These are phyloP conservation scores for Aspergillus clavatus DNA, from an alignment of 2,329 filamentous ascomycete genomes.

Conservation along the genomic window DNA sequence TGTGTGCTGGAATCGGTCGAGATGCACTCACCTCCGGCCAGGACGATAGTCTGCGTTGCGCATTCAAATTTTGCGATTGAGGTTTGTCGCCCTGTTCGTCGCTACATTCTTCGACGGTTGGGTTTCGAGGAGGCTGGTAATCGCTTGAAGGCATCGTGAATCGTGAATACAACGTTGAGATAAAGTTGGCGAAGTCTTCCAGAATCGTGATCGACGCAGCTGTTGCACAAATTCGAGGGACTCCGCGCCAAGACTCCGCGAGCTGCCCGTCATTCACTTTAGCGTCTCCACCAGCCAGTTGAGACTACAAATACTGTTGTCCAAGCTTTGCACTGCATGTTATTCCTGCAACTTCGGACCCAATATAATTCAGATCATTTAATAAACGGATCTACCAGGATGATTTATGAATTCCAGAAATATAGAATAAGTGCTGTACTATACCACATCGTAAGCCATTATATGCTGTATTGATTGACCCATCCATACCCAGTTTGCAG, in stretches of 20 bases:
- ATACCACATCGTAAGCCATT: neutral
- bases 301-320: no score
- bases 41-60: conserved; percentile 9
- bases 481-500: neutral
- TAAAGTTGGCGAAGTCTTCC: conserved; percentile 3
- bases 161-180: conserved; percentile 8
- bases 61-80: neutral
- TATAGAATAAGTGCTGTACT: neutral
- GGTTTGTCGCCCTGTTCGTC: conserved; percentile 1
- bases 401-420: no score
- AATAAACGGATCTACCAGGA: no score
- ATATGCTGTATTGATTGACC: neutral
- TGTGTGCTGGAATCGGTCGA: neutral
- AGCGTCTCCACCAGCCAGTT: neutral
- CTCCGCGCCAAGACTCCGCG: conserved; percentile 7
- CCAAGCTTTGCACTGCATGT: no score
- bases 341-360: no score
- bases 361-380: no score
- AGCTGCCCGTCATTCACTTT: neutral
- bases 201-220: conserved; percentile 2
- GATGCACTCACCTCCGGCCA: conserved; percentile 21
- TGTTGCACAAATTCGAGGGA: neutral
- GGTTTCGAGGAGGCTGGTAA: conserved; percentile 6
- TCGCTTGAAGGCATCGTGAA: conserved; percentile 1
- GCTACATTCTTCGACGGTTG: conserved; percentile 15